Percentiles rank a stretch among this genome's conserved stretches.
Evolutionary conservation across 2,329 filamentous ascomycete genomes (phyloP).

Genomic region (Chaetomium strumarium): DNA sequence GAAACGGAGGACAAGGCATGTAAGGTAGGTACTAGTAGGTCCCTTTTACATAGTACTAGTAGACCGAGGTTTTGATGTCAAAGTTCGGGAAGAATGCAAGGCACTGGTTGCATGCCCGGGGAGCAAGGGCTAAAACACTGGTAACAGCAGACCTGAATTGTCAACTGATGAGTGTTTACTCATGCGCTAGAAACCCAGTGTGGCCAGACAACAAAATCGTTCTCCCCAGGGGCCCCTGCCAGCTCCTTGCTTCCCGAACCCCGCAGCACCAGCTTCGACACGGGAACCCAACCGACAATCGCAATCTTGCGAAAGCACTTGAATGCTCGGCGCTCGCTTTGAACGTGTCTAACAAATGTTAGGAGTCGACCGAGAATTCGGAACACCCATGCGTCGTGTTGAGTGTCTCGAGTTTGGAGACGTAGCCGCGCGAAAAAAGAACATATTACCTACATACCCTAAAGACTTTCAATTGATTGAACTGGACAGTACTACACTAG

Average conservation of each 20-base stretch:
- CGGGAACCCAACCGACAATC: no score
- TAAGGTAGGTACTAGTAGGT: neutral
- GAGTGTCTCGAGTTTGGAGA: no score
- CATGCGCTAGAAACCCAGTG: conserved; percentile 20
- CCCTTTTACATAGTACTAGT: no score
- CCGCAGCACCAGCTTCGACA: neutral
- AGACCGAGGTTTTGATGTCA: neutral
- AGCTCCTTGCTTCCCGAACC: neutral
- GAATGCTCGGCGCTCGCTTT: no score
- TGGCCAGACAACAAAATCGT: conserved; percentile 12
- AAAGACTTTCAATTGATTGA: no score
- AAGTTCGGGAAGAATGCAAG: neutral
- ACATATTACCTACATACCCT: no score
- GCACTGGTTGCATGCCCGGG: conserved; percentile 6
- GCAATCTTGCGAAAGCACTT: no score
- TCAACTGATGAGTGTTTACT: conserved; percentile 22
- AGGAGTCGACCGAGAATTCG: no score
- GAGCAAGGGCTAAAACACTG: conserved; percentile 12
- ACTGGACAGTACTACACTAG: no score
- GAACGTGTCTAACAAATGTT: no score
- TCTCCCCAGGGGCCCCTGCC: neutral
- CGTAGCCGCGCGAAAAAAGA: no score
- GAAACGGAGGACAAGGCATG: neutral
- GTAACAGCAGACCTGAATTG: neutral
- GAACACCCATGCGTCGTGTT: no score